A percentile compares a stretch with the other conserved stretches of the same genome.
These are phyloP conservation scores for Saururus chinensis DNA, from an alignment of 164 flowering plant genomes.

Conservation along the genomic window DNA sequence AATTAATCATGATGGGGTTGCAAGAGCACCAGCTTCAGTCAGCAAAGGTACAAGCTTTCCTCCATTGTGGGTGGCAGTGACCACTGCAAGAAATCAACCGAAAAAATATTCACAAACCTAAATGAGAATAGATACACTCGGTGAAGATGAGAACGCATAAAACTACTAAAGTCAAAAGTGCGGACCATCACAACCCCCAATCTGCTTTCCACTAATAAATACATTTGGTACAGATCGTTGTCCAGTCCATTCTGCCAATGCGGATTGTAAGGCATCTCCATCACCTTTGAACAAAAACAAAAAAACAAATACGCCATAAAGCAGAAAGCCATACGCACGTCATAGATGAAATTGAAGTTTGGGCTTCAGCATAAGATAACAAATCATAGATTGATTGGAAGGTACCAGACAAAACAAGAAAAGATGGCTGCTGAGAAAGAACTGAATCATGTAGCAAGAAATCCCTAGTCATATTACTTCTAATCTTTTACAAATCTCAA, in stretches of 20 bases:
- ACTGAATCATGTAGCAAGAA: no score
- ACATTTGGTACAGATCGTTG: slow-evolving; percentile 78
- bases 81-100: neutral
- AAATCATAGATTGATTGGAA: no score
- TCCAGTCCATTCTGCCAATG: slow-evolving; percentile 62
- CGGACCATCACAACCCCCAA: slow-evolving; percentile 81
- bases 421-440: no score
- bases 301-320: neutral
- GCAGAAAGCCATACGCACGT: neutral
- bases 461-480: no score
- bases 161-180: slow-evolving; percentile 1
- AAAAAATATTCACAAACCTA: neutral
- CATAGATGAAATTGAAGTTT: neutral
- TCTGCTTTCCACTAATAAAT: slow-evolving; percentile 66
- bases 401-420: no score
- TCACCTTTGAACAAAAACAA: slow-evolving; percentile 35
- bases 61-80: slow-evolving; percentile 25
- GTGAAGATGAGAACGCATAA: neutral
- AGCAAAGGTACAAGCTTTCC: slow-evolving; percentile 78
- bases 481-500: no score
- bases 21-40: slow-evolving; percentile 56
- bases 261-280: slow-evolving; percentile 60
- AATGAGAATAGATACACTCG: neutral
- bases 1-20: neutral
- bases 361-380: no score